Evolutionary conservation across 2,329 filamentous ascomycete genomes (phyloP).

Genomic region (Fusarium guadeloupense): DNA sequence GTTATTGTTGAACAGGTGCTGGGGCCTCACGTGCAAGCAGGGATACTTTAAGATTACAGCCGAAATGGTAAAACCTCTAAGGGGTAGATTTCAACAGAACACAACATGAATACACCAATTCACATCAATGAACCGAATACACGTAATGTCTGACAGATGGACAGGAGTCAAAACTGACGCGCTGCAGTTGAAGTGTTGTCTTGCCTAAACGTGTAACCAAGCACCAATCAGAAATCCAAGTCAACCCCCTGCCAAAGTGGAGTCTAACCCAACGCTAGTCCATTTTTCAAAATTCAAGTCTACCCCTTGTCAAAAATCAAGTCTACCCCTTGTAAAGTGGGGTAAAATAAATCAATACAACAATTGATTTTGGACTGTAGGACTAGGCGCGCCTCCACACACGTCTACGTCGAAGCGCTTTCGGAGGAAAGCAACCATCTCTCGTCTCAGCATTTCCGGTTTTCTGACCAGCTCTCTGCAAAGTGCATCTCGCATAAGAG

Average conservation of each 20-base stretch:
- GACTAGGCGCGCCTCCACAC: too few species aligned
- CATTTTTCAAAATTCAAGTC: neutral
- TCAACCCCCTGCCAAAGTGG: neutral
- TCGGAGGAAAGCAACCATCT: slow-evolving; percentile 5
- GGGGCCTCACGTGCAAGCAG: too few species aligned
- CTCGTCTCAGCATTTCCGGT: slow-evolving; percentile 8
- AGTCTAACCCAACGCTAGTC: neutral
- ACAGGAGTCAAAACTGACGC: neutral
- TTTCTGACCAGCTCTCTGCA: neutral
- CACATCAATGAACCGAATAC: too few species aligned
- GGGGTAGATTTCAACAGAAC: too few species aligned
- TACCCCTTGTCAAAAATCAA: neutral
- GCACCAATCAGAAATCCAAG: neutral
- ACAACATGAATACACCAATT: too few species aligned
- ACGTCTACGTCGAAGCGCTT: slow-evolving; percentile 5
- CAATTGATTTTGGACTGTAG: neutral
- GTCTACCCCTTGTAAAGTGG: neutral
- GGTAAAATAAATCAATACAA: neutral
- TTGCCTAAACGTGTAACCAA: neutral
- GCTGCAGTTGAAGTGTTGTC: neutral
- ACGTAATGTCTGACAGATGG: too few species aligned
- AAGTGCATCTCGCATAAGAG: slow-evolving; percentile 4
- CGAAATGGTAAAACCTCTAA: too few species aligned
- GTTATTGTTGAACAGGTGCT: too few species aligned
- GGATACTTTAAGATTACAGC: too few species aligned